These are phyloP conservation scores for Hydnomerulius pinastri DNA, from an alignment of 768 basidiomycete species.

Conservation along the genomic window DNA sequence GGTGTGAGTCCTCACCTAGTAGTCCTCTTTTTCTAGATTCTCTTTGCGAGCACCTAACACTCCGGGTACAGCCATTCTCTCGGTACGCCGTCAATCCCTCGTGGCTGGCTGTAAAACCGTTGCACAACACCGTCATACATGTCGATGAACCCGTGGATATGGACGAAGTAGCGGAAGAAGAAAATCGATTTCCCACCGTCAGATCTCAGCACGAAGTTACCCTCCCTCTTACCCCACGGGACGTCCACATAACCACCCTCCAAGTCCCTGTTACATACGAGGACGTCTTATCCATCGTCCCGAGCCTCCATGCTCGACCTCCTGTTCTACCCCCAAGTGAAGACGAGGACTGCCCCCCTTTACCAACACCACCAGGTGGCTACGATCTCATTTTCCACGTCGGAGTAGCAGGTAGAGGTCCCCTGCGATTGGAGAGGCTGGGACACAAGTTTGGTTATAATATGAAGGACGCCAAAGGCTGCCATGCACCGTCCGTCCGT, in stretches of 20 bases:
- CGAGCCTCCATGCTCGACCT: constrained; percentile 61
- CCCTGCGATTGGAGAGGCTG: constrained; percentile 62
- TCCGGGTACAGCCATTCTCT: constrained; percentile 50
- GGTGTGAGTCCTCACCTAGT: constrained; percentile 44
- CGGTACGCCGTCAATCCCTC: constrained; percentile 64
- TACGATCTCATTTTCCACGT: constrained; percentile 75
- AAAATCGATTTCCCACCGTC: constrained; percentile 8
- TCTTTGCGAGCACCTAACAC: constrained; percentile 18
- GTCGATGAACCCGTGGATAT: constrained; percentile 39
- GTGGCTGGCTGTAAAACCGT: constrained; percentile 66
- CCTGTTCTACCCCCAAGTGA: constrained; percentile 47
- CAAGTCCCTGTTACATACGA: constrained; percentile 62
- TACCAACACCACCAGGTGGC: constrained; percentile 46
- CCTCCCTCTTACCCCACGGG: constrained; percentile 27
- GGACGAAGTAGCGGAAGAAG: constrained; percentile 21
- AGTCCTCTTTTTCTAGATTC: constrained; percentile 24
- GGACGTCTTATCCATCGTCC: constrained; percentile 53
- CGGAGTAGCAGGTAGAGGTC: constrained; percentile 65
- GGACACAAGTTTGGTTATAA: constrained; percentile 69
- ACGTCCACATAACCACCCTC: constrained; percentile 61
- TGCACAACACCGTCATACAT: constrained; percentile 56
- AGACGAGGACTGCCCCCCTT: constrained; percentile 38
- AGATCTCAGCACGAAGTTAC: constrained; percentile 6
- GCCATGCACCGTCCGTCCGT: constrained; percentile 50
- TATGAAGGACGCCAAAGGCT: constrained; percentile 64